Evolutionary conservation across 1,284 basidiomycete species (phyloP), one percentile per base, ranked within the genome.

Genomic region (Rhodotorula sp.): DNA sequence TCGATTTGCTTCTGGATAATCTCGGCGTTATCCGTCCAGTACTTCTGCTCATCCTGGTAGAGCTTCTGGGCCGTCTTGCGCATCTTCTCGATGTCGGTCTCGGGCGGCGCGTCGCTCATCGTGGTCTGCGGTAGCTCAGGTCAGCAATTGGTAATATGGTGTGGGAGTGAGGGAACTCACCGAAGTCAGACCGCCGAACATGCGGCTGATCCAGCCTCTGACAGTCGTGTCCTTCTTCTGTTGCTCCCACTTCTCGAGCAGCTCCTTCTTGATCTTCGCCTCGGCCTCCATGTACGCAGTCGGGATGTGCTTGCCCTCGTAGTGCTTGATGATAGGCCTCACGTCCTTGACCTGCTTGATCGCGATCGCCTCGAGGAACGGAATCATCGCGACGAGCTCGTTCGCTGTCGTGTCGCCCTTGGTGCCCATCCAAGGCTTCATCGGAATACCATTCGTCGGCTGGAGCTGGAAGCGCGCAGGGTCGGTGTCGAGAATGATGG

Each of bases 11-110:
- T 84, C 80, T 93, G 89, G 75, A 98, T 87, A 73, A 89, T 86
- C 56, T 86, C 89, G 77, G 88, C 89, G 80, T 98, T 89, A 62
- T 89, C 85, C 52, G 83, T 83, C 79, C 95, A 88, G 81, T 93
- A 96, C 73, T 90, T 89, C 78, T 91, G 89, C 79, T 98, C 94
- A 72, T 93, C 89, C 71, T 84, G 82, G 81, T 96, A 98, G 62
- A 87, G 86, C 67, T 84, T 82, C 79, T 97, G 92, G 11, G 92
- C 93, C 77, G 95, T 89, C 52, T 85, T 84, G 16, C 95, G 89
- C 80, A 94, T 94, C 77, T 87, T 86, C 78, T 99, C 96, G 59
- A 97, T 87, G 80, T 93, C 93, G 1, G 92, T 94, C 59, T 78
- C 75, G 24, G 79, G 79, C 26, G 76, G 75, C 1, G 73, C 70